Evolutionary conservation across 1,284 basidiomycete species (phyloP), one percentile per base, ranked within the genome.

Genomic region (Bjerkandera adusta): DNA sequence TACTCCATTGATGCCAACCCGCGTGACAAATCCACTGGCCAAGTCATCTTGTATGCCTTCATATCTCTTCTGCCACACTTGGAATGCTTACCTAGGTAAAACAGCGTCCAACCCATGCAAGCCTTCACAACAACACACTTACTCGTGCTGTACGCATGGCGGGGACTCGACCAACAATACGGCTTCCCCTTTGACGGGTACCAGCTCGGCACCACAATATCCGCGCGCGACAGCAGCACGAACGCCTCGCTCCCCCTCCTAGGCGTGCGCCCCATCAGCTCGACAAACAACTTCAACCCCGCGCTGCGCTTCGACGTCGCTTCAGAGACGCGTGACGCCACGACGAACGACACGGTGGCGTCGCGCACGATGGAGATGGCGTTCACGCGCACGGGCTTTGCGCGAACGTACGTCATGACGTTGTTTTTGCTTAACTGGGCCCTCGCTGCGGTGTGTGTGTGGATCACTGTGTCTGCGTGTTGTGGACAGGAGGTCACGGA

Each of bases 361-460:
- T 36, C 47, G 18, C 47, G 43, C 37, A 49, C 38, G 26, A 46
- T 51, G 43, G 44, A 46, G 33, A 47, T 54, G 26, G 15, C 11
- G 11, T 50, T 54, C 45, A 36, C 36, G 37, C 49, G 52, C 20
- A 46, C 47, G 13, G 40, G 46, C 16, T 45, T 58, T 36, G 42
- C 49, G 35, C 47, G 54, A 34, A 34, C 51, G 36, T 54, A 51
- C 41, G 53, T 56, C 29, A 44, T 54, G 47, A 52, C 50, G 21
- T 44, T 54, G 21, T 55, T 54, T 47, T 18, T 51, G 29, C 49
- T 54, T 30, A 56, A 58, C 43, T 53, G 51, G 50, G 47, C 47
- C n/a, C 39, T 55, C 24, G 55, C 53, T 27, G 50, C 48, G 5
- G 53, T 53, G 47, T 47, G 52, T 36, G 46, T 43, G 29, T 55